Evolutionary conservation across 2,329 filamentous ascomycete genomes (phyloP), one percentile per base, ranked within the genome.

Genomic region (Periconia digitata): DNA sequence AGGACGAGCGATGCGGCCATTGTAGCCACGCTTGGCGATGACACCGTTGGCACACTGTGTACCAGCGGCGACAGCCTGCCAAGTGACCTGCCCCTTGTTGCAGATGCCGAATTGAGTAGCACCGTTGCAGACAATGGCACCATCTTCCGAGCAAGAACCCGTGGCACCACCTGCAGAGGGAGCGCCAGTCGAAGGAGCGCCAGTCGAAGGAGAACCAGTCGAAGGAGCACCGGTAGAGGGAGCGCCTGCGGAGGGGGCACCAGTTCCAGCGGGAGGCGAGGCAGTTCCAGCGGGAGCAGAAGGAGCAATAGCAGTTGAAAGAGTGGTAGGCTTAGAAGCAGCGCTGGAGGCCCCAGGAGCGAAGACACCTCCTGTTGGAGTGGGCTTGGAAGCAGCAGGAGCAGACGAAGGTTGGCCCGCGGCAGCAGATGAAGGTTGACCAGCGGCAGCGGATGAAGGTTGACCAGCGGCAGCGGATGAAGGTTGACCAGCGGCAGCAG

Each of bases 31-130:
- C 60, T 67, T 69, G 23, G 53, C 43, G 49, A 78, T 74, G 44
- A 58, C 54, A 15, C 75, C 75, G 50, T 74, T 69, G 43, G 51
- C 49, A 61, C 76, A 78, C 1, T 64, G 64, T 1, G 75, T 79
- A 17, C 75, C 76, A 7, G 70, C 56, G 4, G 76, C 74, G 10
- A 77, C 73, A 10, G 58, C 49, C 58, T 73, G 71, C 60, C 63
- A 75, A 20, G 72, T 63, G 2, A 75, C 67, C 3, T 58, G 50
- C 46, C 74, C 75, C 44, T 71, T 61, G 56, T 74, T 70, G 65
- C 73, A 75, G 42, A 77, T 59, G 27, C 73, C 74, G 42, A 74
- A 78, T 44, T 73, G 59, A 6, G 44, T 58, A 6, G 64, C 34
- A 34, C 72, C 70, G 41, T 73, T 74, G 66, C 75, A 77, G 24